These are phyloP conservation scores for Talaromyces liani DNA, from an alignment of 495 filamentous ascomycete genomes.

Conservation along the genomic window DNA sequence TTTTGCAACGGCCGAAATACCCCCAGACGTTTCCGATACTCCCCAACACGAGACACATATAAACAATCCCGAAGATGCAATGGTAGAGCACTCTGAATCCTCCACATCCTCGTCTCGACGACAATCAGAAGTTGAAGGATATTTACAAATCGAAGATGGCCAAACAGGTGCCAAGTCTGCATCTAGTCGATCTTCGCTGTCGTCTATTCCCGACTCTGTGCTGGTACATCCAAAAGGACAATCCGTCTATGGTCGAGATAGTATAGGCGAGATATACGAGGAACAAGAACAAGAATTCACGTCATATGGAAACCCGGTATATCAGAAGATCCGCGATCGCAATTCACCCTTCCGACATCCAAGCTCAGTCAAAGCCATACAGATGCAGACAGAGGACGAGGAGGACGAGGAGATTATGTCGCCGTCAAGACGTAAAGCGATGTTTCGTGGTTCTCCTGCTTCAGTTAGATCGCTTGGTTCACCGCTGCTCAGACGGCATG, in stretches of 20 bases:
- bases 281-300: constrained; percentile 13
- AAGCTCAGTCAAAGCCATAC: constrained; percentile 69
- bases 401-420: constrained; percentile 32
- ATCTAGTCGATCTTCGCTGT: constrained; percentile 38
- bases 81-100: constrained; percentile 26
- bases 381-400: constrained; percentile 57
- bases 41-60: constrained; percentile 12
- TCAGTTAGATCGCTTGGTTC: constrained; percentile 31
- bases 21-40: constrained; percentile 9
- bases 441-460: constrained; percentile 18
- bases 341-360: constrained; percentile 57
- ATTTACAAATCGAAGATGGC: constrained; percentile 22
- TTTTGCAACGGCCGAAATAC: constrained; percentile 1
- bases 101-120: constrained; percentile 32
- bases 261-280: background rate
- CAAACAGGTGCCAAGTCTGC: constrained; percentile 21
- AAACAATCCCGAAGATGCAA: constrained; percentile 11
- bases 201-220: constrained; percentile 33
- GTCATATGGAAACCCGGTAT: constrained; percentile 14
- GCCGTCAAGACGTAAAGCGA: constrained; percentile 21
- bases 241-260: constrained; percentile 16
- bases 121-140: constrained; percentile 23
- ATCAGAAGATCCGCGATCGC: constrained; percentile 26
- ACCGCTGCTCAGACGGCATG: constrained; percentile 27
- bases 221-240: constrained; percentile 19